Evolutionary conservation across 2,329 filamentous ascomycete genomes (phyloP).

Genomic region (Beauveria varroae): DNA sequence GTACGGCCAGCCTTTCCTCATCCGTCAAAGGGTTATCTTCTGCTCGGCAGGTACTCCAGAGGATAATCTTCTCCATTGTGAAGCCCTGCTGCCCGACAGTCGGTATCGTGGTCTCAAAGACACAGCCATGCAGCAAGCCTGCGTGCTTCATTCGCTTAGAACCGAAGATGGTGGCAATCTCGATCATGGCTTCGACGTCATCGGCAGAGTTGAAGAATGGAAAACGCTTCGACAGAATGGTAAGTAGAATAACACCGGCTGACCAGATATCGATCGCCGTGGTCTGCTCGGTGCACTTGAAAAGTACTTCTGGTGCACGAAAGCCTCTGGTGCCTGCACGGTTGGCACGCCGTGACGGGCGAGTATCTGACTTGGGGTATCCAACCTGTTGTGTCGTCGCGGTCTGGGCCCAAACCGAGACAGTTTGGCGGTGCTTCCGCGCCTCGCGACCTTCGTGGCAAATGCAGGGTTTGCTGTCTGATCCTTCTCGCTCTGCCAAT

Average conservation of each 20-base stretch:
- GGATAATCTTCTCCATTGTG: conserved; percentile 82
- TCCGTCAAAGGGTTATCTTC: conserved; percentile 48
- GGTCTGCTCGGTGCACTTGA: conserved; percentile 94
- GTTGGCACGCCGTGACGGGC: conserved; percentile 84
- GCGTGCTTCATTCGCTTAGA: conserved; percentile 74
- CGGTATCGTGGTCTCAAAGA: conserved; percentile 88
- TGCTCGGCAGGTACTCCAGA: conserved; percentile 84
- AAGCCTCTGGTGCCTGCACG: conserved; percentile 92
- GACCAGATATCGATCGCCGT: conserved; percentile 97
- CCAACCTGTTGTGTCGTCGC: conserved; percentile 48
- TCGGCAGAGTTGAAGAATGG: conserved; percentile 99
- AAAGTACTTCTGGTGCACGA: conserved; percentile 88
- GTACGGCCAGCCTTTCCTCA: conserved; percentile 66
- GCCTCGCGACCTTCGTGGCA: conserved; percentile 61
- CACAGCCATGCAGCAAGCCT: conserved; percentile 77
- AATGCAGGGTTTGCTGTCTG: conserved; percentile 71
- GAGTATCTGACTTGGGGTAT: conserved; percentile 84
- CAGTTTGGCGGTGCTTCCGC: conserved; percentile 52
- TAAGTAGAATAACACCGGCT: conserved; percentile 93
- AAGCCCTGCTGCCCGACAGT: conserved; percentile 83
- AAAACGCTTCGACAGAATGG: conserved; percentile 83
- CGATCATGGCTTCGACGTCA: conserved; percentile 94
- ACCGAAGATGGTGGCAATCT: conserved; percentile 94
- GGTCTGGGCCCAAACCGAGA: conserved; percentile 49
- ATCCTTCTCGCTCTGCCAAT: conserved; percentile 78